Percentiles rank a stretch among this genome's conserved stretches.
These are phyloP conservation scores for Sphaerulina populicola DNA, from an alignment of 2,329 filamentous ascomycete genomes.

Conservation along the genomic window DNA sequence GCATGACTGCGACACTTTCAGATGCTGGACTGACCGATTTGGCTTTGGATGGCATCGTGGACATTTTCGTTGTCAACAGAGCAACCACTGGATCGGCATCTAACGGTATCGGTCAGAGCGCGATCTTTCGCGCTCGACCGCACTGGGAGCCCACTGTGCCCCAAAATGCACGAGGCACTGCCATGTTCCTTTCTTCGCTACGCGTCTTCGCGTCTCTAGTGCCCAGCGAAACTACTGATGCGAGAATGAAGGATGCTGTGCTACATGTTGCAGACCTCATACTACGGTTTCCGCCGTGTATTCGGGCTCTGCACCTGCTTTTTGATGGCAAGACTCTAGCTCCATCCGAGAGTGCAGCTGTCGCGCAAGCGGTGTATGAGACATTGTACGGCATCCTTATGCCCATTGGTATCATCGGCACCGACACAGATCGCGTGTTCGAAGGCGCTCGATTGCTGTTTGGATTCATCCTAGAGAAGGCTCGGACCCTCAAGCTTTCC, in stretches of 20 bases:
- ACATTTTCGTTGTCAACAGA: conserved; percentile 28
- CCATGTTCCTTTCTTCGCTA: conserved; percentile 33
- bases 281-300: conserved; percentile 30
- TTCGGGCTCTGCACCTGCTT: conserved; percentile 31
- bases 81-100: conserved; percentile 1
- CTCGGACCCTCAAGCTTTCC: conserved; percentile 19
- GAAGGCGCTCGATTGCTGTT: conserved; percentile 33
- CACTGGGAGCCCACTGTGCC: conserved; percentile 27
- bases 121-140: conserved; percentile 23
- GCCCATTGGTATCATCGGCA: conserved; percentile 26
- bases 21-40: conserved; percentile 19
- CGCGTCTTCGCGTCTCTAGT: conserved; percentile 27
- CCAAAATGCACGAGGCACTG: conserved; percentile 31
- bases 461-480: conserved; percentile 33
- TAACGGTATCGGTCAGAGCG: conserved; percentile 18
- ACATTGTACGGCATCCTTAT: conserved; percentile 26
- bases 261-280: conserved; percentile 30
- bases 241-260: conserved; percentile 21
- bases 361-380: conserved; percentile 29
- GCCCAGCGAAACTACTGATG: conserved; percentile 18
- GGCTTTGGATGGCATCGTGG: conserved; percentile 21
- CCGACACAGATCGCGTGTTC: conserved; percentile 25
- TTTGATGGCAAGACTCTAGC: conserved; percentile 30
- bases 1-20: conserved; percentile 17
- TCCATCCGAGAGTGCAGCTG: conserved; percentile 28